phyloP scores from a whole-genome alignment of 2,329 filamentous ascomycete species.

The Claviceps paspali region DNA sequence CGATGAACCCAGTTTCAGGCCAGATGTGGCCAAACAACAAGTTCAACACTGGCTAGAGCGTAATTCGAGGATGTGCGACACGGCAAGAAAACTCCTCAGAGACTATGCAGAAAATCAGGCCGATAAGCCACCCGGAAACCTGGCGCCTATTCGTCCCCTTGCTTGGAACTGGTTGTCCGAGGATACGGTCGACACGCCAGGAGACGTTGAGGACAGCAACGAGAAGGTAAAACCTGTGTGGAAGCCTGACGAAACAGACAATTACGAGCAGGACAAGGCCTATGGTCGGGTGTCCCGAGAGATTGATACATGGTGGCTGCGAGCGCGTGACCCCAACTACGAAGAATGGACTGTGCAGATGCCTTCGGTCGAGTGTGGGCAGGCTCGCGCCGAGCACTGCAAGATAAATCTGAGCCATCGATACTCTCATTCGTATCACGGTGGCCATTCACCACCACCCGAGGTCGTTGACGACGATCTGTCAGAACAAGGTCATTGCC shows the following conservation, averaged over 20 bases:
- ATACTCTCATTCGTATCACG: conserved; percentile 30
- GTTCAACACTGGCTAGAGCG: conserved; percentile 47
- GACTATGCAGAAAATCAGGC: conserved; percentile 37
- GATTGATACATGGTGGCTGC: conserved; percentile 50
- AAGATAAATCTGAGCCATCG: conserved; percentile 44
- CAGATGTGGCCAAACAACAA: conserved; percentile 42
- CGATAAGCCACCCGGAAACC: conserved; percentile 32
- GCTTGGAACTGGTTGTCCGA: conserved; percentile 41
- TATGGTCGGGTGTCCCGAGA: conserved; percentile 49
- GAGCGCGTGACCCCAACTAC: conserved; percentile 43
- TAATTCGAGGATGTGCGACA: conserved; percentile 42
- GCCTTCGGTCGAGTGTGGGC: conserved; percentile 44
- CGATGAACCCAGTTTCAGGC: conserved; percentile 37
- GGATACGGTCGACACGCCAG: conserved; percentile 14
- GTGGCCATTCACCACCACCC: conserved; percentile 23
- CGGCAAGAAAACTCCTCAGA: conserved; percentile 36
- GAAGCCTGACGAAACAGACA: conserved; percentile 37
- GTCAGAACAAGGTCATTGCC: conserved; percentile 22
- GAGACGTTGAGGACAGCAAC: conserved; percentile 21
- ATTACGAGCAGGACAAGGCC: conserved; percentile 41
- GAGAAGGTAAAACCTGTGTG: conserved; percentile 32
- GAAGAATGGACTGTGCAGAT: conserved; percentile 43
- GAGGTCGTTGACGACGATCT: conserved; percentile 23
- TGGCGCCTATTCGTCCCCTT: conserved; percentile 34
- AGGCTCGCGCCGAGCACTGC: conserved; percentile 40